Percentiles rank a stretch among this genome's conserved stretches.
phyloP scores from a whole-genome alignment of 2,329 filamentous ascomycete species.

The Pyrenophora teres region DNA sequence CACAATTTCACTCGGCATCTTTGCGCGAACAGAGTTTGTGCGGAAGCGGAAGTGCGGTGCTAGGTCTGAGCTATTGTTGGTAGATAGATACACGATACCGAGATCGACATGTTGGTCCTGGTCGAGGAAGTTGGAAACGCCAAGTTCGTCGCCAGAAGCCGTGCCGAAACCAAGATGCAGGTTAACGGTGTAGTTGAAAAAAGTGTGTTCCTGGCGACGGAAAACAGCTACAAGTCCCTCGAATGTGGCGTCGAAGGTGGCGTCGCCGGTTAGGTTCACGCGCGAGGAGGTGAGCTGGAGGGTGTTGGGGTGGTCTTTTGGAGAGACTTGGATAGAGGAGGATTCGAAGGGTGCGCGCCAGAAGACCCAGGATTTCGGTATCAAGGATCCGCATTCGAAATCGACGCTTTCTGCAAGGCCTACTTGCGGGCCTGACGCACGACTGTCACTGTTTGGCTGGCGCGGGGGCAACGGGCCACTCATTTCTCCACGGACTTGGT shows the following conservation, averaged over 20 bases:
- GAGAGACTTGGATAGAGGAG: background rate
- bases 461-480: background rate
- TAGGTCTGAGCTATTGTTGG: background rate
- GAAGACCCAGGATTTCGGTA: background rate
- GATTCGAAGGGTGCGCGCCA: background rate
- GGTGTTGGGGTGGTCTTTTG: background rate
- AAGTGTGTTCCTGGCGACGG: background rate
- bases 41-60: background rate
- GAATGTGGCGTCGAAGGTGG: background rate
- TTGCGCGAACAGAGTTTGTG: background rate
- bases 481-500: too few species aligned
- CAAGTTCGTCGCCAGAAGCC: background rate
- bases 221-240: background rate
- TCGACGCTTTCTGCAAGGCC: background rate
- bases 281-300: background rate
- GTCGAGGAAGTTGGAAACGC: background rate
- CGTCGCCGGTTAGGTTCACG: background rate
- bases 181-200: background rate
- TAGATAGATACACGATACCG: background rate
- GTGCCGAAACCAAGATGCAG: background rate
- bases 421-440: background rate
- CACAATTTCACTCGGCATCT: background rate
- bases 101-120: background rate
- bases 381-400: background rate
- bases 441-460: background rate